A percentile compares a stretch with the other conserved stretches of the same genome.
These are phyloP conservation scores for Decorospora gaudefroyi DNA, from an alignment of 2,329 filamentous ascomycete genomes.

Conservation along the genomic window DNA sequence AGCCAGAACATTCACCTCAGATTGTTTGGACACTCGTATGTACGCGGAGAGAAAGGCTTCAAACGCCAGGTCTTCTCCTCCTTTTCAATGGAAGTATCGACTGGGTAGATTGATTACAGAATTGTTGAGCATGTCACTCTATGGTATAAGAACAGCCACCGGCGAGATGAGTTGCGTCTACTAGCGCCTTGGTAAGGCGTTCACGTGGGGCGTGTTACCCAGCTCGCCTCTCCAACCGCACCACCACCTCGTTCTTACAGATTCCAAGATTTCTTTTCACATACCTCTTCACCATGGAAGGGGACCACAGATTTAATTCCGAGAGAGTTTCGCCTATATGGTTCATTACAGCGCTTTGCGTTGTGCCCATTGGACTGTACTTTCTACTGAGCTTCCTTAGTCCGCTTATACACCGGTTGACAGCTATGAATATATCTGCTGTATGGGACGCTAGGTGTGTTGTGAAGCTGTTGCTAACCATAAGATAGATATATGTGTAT, in stretches of 20 bases:
- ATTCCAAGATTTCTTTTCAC: neutral
- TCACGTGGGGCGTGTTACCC: conserved; percentile 1
- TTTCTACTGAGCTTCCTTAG: conserved; percentile 29
- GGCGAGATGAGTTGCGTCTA: conserved; percentile 2
- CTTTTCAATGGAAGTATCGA: too few relatives aligned
- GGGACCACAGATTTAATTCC: conserved; percentile 20
- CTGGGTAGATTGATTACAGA: too few relatives aligned
- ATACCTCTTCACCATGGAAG: conserved; percentile 3
- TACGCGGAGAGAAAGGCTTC: too few relatives aligned
- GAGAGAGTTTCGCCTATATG: conserved; percentile 27
- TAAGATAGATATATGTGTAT: conserved; percentile 51
- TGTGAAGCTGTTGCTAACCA: conserved; percentile 5
- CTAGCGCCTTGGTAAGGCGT: conserved; percentile 7
- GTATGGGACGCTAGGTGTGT: too few relatives aligned
- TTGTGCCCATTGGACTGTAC: conserved; percentile 28
- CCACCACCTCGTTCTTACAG: neutral
- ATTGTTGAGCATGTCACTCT: neutral
- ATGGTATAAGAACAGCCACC: neutral
- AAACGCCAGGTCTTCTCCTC: too few relatives aligned
- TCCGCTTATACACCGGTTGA: conserved; percentile 28
- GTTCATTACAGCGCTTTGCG: conserved; percentile 27
- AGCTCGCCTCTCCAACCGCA: neutral
- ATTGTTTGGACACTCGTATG: too few relatives aligned
- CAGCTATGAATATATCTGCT: conserved; percentile 42
- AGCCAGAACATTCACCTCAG: too few relatives aligned